A percentile compares a stretch with the other conserved stretches of the same genome.
phyloP scores from a whole-genome alignment of 2,329 filamentous ascomycete genomes.

The Didymella pomorum region DNA sequence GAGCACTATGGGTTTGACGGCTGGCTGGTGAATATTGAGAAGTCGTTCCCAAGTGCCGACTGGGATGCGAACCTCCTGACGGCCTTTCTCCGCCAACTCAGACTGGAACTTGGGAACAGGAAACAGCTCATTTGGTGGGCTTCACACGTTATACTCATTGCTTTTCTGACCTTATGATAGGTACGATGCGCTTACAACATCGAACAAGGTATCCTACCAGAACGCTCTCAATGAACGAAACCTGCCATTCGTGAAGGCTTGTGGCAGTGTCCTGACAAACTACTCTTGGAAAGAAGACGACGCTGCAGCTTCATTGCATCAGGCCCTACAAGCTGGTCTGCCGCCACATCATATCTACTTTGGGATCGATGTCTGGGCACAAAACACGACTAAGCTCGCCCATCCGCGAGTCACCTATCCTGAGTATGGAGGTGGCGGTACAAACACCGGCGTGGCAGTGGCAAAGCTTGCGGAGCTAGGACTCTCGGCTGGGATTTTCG shows the following conservation, averaged over 20 bases:
- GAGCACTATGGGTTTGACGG: constrained; percentile 56
- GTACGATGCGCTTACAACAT: constrained; percentile 57
- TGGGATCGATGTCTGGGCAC: constrained; percentile 58
- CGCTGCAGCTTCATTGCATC: constrained; percentile 33
- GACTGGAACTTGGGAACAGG: constrained; percentile 35
- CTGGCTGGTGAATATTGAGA: constrained; percentile 59
- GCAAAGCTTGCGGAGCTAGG: constrained; percentile 46
- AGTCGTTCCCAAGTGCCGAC: constrained; percentile 46
- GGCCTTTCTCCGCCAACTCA: constrained; percentile 52
- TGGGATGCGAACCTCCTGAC: constrained; percentile 46
- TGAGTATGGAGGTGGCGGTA: constrained; percentile 51
- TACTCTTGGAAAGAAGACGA: constrained; percentile 54
- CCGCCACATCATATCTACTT: constrained; percentile 46
- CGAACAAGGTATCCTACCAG: constrained; percentile 55
- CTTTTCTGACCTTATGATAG: constrained; percentile 28
- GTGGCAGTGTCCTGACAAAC: constrained; percentile 55
- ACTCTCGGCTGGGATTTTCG: constrained; percentile 55
- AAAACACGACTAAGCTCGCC: constrained; percentile 45
- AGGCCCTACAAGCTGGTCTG: constrained; percentile 38
- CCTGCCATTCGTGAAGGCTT: constrained; percentile 48
- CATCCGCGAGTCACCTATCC: constrained; percentile 51
- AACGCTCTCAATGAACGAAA: constrained; percentile 55
- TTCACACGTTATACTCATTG: background rate
- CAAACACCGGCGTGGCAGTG: constrained; percentile 53
- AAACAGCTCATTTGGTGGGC: constrained; percentile 53